Base-by-base conservation (phyloP, 2,329 filamentous ascomycete genomes). In the Cladosporium sp. region DNA sequence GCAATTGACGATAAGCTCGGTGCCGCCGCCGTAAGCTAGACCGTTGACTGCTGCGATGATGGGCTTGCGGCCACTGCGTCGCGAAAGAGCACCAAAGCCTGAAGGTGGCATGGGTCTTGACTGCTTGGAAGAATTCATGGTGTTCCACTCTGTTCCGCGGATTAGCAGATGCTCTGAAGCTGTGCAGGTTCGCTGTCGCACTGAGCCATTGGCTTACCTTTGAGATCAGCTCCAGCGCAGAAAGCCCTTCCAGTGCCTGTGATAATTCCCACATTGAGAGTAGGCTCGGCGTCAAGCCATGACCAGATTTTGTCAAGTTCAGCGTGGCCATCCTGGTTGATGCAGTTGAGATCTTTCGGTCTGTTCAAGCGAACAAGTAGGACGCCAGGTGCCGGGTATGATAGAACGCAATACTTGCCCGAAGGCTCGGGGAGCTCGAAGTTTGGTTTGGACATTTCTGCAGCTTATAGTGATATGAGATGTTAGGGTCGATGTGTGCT, bases 11-110 rank as follows among this genome's bases (percentile, higher is more conserved):
- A 87, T 83, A 79, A 93, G 91, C 80, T 94, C 91, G 77, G 91
- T 88, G 1, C 90, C 91, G 62, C 91, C 91, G 40, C 91, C 91
- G 55, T 91, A 83, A 66, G 89, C 91, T 21, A 90, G 80, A 7
- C 91, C 91, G 73, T 93, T 91, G 23, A 93, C 89, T 0, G 91
- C 91, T 1, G 88, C 89, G 31, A 94, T 84, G 64, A 94, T 83
- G 6, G 91, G 91, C 73, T 94, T 94, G 77, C 86, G 87, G 57
- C 90, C 90, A 5, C 78, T 76, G 29, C 90, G 83, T 68, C 90
- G 87, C 63, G 85, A 87, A 35, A 93, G 78, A 0, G 85, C 89
- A 28, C 86, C 89, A 67, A 91, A 90, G 1, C 89, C 89, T 1
- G 80, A 77, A 0, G 80, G 66, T 8, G 73, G 73, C 67, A 75